Base-by-base conservation (phyloP, 2,329 filamentous ascomycete species). In the Xylaria sp. region DNA sequence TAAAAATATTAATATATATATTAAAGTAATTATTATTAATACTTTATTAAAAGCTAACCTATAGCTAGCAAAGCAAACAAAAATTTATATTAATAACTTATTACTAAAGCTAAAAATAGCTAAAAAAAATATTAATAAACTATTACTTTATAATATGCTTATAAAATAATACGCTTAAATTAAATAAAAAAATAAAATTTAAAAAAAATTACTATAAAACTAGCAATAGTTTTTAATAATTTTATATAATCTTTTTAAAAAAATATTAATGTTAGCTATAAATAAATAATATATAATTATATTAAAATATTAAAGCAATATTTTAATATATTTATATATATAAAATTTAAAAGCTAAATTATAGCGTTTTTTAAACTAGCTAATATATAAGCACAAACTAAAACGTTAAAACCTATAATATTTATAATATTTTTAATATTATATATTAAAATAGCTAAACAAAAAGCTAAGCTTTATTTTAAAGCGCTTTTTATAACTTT, bases 61-160 rank as follows among this genome's bases (percentile, higher is more conserved):
- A 17, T 55, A 47, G 37, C n/a, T 9, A 19, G 3, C 13, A 15
- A 55, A 55, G 11, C 11, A 10, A 11, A 47, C 11, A 17, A 55
- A 47, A 55, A 23, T 48, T 17, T 47, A 55, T 17, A 19, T 2
- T 11, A 37, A 37, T 21, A 38, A 55, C 5, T n/a, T 47, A 19
- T 29, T 47, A 19, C 23, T 55, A 55, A 55, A 55, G 19, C 8
- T 55, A 37, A 55, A 55, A 55, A 55, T 55, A 55, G 8, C 19
- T n/a, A n/a, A 7, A 55, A 55, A 55, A 46, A 37, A 55, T 9
- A 47, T 13, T 38, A 25, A 55, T 3, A 46, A 55, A 29, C n/a
- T n/a, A 27, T 55, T 48, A 19, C 9, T 55, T 43, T 54, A 54
- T 43, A 35, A 54, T 21, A 29, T 54, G 21, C 10, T 54, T 15